These are phyloP conservation scores for Salix suchowensis DNA, from an alignment of 345 rosid species.

Conservation along the genomic window DNA sequence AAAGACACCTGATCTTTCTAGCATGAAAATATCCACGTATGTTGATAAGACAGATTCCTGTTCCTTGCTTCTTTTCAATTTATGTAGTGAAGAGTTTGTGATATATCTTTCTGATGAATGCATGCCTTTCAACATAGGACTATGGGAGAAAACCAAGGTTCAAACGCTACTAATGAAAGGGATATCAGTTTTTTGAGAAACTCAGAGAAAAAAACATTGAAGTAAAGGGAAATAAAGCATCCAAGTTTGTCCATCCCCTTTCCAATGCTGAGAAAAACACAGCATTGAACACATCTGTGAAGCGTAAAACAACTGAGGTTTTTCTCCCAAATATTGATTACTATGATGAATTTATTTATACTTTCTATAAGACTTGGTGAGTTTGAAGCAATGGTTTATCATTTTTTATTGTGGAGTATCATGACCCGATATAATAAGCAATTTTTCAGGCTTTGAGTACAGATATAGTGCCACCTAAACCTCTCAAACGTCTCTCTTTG, in stretches of 20 bases:
- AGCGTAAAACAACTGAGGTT: constrained; percentile 69
- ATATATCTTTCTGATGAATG: not conserved
- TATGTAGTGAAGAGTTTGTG: not conserved
- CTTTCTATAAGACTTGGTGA: not conserved
- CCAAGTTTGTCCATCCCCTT: constrained; percentile 25
- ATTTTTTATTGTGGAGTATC: not conserved
- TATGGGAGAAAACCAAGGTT: constrained; percentile 31
- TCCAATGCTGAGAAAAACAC: constrained; percentile 30
- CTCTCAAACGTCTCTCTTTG: constrained; percentile 53
- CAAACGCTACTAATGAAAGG: constrained; percentile 24
- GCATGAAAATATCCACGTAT: constrained; percentile 46
- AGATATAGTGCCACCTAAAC: constrained; percentile 28
- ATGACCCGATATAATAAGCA: not conserved
- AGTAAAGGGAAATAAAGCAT: constrained; percentile 18
- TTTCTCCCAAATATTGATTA: not conserved
- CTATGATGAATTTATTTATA: not conserved
- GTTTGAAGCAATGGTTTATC: constrained; percentile 6
- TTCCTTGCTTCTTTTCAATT: constrained; percentile 2
- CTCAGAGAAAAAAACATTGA: constrained; percentile 34
- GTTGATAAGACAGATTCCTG: not conserved
- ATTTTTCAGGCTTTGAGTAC: constrained; percentile 46
- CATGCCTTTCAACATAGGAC: constrained; percentile 38
- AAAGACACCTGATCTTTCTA: constrained; percentile 38
- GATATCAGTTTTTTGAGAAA: constrained; percentile 28
- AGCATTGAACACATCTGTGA: constrained; percentile 41